Evolutionary conservation across 2,329 filamentous ascomycete genomes (phyloP), one percentile per base, ranked within the genome.

Genomic region (Claviceps digitariae): DNA sequence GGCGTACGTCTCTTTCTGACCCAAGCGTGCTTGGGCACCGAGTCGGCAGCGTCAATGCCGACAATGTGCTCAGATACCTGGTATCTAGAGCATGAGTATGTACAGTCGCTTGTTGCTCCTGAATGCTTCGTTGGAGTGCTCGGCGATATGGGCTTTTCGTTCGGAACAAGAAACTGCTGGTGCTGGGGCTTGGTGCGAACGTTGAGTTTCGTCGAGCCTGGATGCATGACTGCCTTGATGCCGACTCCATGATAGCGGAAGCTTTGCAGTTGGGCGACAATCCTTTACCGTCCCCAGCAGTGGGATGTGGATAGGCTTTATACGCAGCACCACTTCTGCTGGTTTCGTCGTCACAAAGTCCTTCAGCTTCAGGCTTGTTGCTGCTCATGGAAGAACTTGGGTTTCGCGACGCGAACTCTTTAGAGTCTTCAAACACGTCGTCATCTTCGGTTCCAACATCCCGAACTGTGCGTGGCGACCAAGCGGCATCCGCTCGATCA

Each of bases 111-210:
- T 69, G 60, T 17, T 66, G 66, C 8, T 66, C 60, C 53, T 67
- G 66, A 58, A 78, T 77, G 1, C 65, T 74, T 50, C 72, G 69
- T 46, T 69, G 72, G 34, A 82, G 60, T 2, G 73, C 74, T 27
- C 73, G 73, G 3, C 78, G 73, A 57, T 76, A 83, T 0, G 78
- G 77, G 52, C 78, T 82, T 27, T 71, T 67, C 0, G 76, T 75
- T 29, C 77, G 71, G 55, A 81, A 79, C 1, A 79, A 64, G 55
- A 77, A 73, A 17, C 70, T 72, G 1, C 69, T 65, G 2, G 74
- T 72, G 1, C 69, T 65, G 2, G 74, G 73, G 46, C 76, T 80
- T 1, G 72, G 74, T 57, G 78, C 78, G 57, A 78, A 76, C 0
- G 70, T 72, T 1, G 75, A 76, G 54, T 69, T 72, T 23, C 71